Base-by-base conservation (phyloP, 1,284 basidiomycete species). In the Naganishia liquefaciens region DNA sequence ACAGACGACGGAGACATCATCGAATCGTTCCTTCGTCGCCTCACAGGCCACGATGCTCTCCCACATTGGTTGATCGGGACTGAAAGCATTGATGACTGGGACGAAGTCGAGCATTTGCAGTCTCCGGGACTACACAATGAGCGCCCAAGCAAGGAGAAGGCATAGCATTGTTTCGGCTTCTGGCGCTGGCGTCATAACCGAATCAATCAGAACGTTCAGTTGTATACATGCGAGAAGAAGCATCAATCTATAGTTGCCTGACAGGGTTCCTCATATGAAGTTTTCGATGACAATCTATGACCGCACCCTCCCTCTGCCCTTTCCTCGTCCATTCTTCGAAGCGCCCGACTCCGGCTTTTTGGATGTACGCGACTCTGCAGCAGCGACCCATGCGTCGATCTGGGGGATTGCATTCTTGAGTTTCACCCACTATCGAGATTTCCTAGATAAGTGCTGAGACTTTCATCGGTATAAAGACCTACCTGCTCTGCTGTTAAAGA, bases 401-500 rank as follows among this genome's bases (percentile, higher is more conserved):
- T 60, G 55, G 15, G 46, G 46, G 21, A 60, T 60, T 5, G 55
- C 43, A 49, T 23, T 42, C 25, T 60, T 60, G 27, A 60, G 33
- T 42, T n/a, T 37, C 15, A 25, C n/a, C 55, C 55, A 60, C 55
- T 60, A 15, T 23, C 15, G 9, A 21, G 4, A 13, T 10, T 30
- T 2, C 21, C n/a, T n/a, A 1, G 23, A 46, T 13, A 19, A n/a
- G 25, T 5, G 2, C 46, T 37, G n/a, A 49, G 52, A 27, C n/a
- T 6, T 13, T 47, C 13, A 2, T 47, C 42, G 10, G 44, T 6
- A 39, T 30, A 23, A 44, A 37, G 25, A 76, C 82, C 54, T 68
- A 88, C 88, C 82, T 90, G 89, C 42, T 91, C 90, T 0, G 78
- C 51, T 11, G 79, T 79, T n/a, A 93, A 80, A 0, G 86, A 84